Base-by-base conservation (phyloP, 2,329 filamentous ascomycete genomes). In the Botryosphaeria dothidea region DNA sequence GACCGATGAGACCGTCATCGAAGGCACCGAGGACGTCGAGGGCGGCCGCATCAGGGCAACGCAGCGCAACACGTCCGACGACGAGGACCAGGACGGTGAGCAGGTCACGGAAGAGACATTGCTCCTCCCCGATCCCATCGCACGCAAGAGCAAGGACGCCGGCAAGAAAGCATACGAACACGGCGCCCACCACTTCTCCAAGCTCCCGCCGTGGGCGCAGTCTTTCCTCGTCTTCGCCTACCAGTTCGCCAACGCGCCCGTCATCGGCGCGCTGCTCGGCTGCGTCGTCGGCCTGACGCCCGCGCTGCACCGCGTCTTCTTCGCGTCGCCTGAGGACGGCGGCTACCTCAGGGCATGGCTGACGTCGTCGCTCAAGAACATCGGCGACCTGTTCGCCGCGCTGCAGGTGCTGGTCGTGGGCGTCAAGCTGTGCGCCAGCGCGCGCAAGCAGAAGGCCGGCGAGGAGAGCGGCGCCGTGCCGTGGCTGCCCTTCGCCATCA, bases 271-370 rank as follows among this genome's bases (percentile, higher is more conserved):
- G 0, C 69, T 86, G 2, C 72, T 86, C 1, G 88, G 88, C 4
- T 82, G 81, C 1, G 70, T 88, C 17, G 81, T 91, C 29, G 88
- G 88, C 1, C 77, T 91, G 1, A 80, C 84, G 0, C 87, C 88
- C 0, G 70, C 81, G 0, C 77, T 91, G 0, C 88, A 90, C 69
- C 75, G 75, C 3, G 82, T 85, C 2, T 90, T 91, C 74, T 91
- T 91, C 78, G 81, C 77, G 58, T 75, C 81, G 13, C 81, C 81
- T 8, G 73, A 84, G 7, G 77, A 88, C 4, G 88, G 88, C 5
- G 88, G 89, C 1, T 85, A 88, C 64, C 84, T 90, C 69, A 87
- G 85, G 21, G 88, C 88, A 0, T 91, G 88, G 88, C 76, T 91
- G 43, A 90, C 88, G 0, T 80, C 82, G 0, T 84, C 85, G 0